Conservation (phyloP, 306 rosid species). For the Lupinus albus region DNA sequence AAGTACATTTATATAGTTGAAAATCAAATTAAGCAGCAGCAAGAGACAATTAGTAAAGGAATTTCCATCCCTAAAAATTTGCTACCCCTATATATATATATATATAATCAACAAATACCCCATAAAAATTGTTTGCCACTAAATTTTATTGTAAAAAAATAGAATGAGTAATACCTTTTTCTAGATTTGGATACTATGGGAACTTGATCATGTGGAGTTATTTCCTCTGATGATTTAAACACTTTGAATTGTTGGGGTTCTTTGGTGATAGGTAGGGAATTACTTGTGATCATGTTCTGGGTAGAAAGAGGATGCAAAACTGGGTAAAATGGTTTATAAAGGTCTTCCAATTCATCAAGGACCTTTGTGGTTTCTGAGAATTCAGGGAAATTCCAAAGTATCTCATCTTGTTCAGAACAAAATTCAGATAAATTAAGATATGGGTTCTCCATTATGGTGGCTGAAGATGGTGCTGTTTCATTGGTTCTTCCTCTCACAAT, state of each 20-base stretch:
- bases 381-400: slow-evolving; percentile 48
- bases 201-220: slow-evolving; percentile 41
- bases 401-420: slow-evolving; percentile 44
- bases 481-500: slow-evolving; percentile 62
- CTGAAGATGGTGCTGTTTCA: slow-evolving; percentile 26
- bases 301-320: slow-evolving; percentile 49
- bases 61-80: too few relatives aligned
- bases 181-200: slow-evolving; percentile 38
- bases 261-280: slow-evolving; percentile 46
- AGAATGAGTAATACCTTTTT: slow-evolving; percentile 48
- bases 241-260: slow-evolving; percentile 44
- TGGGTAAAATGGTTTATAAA: slow-evolving; percentile 68
- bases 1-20: too few relatives aligned
- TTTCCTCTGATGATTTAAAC: slow-evolving; percentile 39
- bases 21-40: too few relatives aligned
- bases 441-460: slow-evolving; percentile 28
- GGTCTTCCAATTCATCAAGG: slow-evolving; percentile 61
- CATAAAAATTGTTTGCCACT: too few relatives aligned
- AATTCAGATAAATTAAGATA: slow-evolving; percentile 34
- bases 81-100: too few relatives aligned
- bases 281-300: slow-evolving; percentile 37
- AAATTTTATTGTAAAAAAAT: neutral
- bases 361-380: slow-evolving; percentile 53
- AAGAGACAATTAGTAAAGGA: too few relatives aligned
- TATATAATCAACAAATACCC: too few relatives aligned